Base-by-base conservation (phyloP, 148 eudicot genomes). In the Talinum fruticosum region DNA sequence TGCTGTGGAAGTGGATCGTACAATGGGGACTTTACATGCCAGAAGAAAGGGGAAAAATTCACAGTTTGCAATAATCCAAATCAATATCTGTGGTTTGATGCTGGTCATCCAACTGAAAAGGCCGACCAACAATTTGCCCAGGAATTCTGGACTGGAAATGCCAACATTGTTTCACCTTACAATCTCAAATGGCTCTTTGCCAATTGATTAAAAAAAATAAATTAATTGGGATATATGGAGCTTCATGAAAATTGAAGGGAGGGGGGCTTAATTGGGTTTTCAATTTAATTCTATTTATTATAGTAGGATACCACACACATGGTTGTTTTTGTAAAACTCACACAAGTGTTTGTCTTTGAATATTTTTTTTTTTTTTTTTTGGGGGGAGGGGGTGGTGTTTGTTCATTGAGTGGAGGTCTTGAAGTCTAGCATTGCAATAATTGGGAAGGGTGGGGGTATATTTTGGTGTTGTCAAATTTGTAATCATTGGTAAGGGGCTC, bases 1-100 rank as follows among this genome's bases (percentile, higher is more conserved):
- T 86, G 88, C 29, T 86, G 86, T 77, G 88, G 88, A 18, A 83
- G 75, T 19, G 88, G 88, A 15, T 23, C 61, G 5, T 86, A 64
- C 57, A 76, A 79, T n/a, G 83, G 82, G 4, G 66, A 53, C 6
- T 85, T 83, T 47, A 78, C 79, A 0, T 85, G 87, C 68, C 54
- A 45, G 19, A 75, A 49, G 37, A 29, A 29, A n/a, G 73, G 8
- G 6, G 18, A 33, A 8, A 76, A 76, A 29, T 86, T 71, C 30
- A 47, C 77, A 24, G 74, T 81, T 36, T 86, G 88, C 53, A 54
- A 51, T 10, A 29, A 78, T 26, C 83, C 85, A 14, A 69, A 23
- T 18, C 71, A 66, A 1, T 62, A 78, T 51, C 30, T 86, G 8
- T 86, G 83, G 70, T 86, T 86, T 24, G 86, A 86, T 75, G 82